phyloP scores from a whole-genome alignment of 2,329 filamentous ascomycete species.

The Xylaria digitata region DNA sequence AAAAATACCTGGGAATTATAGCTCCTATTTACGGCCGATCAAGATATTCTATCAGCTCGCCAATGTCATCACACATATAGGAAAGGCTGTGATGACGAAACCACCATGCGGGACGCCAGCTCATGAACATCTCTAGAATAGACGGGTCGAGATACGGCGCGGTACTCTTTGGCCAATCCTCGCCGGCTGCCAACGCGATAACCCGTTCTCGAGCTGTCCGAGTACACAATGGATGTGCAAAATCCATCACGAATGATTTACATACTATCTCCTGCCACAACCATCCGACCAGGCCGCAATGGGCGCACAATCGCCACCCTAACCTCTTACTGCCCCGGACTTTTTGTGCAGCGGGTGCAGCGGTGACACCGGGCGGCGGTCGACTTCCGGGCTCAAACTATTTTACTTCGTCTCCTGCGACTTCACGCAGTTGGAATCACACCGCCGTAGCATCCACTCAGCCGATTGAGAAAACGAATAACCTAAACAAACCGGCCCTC shows the following conservation, averaged over 20 bases:
- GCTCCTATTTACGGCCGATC: not conserved
- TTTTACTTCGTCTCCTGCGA: slow-evolving; percentile 40
- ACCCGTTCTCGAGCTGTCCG: slow-evolving; percentile 29
- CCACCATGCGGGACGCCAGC: slow-evolving; percentile 58
- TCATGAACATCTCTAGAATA: slow-evolving; percentile 71
- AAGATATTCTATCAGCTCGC: not conserved
- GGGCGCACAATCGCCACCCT: slow-evolving; percentile 18
- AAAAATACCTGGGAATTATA: not conserved
- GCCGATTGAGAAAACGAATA: not conserved
- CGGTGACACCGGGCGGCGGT: slow-evolving; percentile 39
- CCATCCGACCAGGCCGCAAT: slow-evolving; percentile 19
- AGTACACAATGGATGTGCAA: slow-evolving; percentile 34
- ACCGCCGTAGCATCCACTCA: slow-evolving; percentile 30
- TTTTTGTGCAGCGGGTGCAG: slow-evolving; percentile 42
- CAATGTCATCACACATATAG: slow-evolving; percentile 38
- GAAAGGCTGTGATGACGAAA: slow-evolving; percentile 50
- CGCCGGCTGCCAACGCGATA: slow-evolving; percentile 47
- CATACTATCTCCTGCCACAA: slow-evolving; percentile 18
- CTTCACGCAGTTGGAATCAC: slow-evolving; percentile 43
- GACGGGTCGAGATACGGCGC: slow-evolving; percentile 70
- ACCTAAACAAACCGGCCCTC: not conserved
- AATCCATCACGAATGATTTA: slow-evolving; percentile 21
- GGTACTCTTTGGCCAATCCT: slow-evolving; percentile 61
- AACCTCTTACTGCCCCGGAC: slow-evolving; percentile 15
- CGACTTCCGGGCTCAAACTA: slow-evolving; percentile 39